Conservation (phyloP, 2,329 filamentous ascomycete genomes). For the Tolypocladium endophyticum region DNA sequence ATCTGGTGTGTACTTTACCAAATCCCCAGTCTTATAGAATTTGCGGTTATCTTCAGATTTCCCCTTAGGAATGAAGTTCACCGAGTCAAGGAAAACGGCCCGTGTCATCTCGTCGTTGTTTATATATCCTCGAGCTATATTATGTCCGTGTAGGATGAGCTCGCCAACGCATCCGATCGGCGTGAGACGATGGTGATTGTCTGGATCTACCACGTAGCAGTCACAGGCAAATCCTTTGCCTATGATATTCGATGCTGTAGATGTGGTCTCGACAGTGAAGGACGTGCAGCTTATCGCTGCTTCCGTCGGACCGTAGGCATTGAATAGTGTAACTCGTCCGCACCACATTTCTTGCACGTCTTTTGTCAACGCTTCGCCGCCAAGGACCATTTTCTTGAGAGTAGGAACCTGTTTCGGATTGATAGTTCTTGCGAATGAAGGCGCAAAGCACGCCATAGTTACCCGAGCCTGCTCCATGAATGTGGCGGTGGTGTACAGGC, state of each 20-base stretch:
- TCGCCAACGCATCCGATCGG: constrained; percentile 5
- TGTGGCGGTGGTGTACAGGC: not conserved
- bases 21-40: constrained; percentile 10
- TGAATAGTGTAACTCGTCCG: not conserved
- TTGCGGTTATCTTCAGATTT: not conserved
- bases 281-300: not conserved
- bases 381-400: not conserved
- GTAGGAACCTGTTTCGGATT: constrained; percentile 1
- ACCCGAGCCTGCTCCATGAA: constrained; percentile 2
- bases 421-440: constrained; percentile 2
- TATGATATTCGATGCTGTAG: not conserved
- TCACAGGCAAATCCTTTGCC: not conserved
- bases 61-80: not conserved
- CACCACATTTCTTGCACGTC: not conserved
- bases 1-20: constrained; percentile 6
- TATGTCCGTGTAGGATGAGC: constrained; percentile 4
- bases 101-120: constrained; percentile 6
- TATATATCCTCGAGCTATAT: constrained; percentile 3
- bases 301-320: not conserved
- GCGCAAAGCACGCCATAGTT: constrained; percentile 3
- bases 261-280: not conserved
- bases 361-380: not conserved
- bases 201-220: constrained; percentile 2
- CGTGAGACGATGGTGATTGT: not conserved
- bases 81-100: constrained; percentile 1